phyloP scores from a whole-genome alignment of 176 grass and related monocot species.

The Dendrocalamus sinicus region DNA sequence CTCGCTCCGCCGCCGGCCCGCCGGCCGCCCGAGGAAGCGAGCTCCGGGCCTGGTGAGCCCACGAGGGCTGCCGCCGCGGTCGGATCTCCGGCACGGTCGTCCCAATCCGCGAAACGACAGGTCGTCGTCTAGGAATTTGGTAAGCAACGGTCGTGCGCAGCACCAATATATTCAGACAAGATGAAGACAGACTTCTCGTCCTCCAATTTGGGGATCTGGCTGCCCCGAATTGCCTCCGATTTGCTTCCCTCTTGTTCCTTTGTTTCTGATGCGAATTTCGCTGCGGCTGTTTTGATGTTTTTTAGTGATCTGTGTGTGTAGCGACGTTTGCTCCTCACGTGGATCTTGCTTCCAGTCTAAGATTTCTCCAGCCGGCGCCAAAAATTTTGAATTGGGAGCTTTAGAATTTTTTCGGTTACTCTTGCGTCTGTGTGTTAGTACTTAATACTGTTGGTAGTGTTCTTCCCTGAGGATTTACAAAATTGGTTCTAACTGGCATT shows the following conservation, averaged over 20 bases:
- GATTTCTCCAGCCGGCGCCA: background rate
- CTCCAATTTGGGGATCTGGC: conserved; percentile 18
- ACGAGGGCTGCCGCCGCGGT: too few species aligned
- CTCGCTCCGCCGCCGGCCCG: too few species aligned
- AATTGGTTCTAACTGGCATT: too few species aligned
- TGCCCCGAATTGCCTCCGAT: background rate
- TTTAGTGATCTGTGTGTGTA: background rate
- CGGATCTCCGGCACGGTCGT: too few species aligned
- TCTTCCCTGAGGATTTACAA: too few species aligned
- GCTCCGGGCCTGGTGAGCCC: too few species aligned
- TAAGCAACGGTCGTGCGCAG: background rate
- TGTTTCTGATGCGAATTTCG: background rate
- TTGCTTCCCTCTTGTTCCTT: background rate
- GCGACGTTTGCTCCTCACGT: background rate
- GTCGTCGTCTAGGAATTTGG: background rate
- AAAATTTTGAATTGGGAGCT: background rate
- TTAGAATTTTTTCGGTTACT: background rate
- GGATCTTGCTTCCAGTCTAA: conserved; percentile 26
- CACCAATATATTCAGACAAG: background rate
- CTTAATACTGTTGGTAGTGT: background rate
- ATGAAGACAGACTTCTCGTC: background rate
- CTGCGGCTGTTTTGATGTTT: background rate
- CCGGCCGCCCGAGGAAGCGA: too few species aligned
- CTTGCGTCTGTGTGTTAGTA: background rate
- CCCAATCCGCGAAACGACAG: background rate